Evolutionary conservation across 2,329 filamentous ascomycete genomes (phyloP).

Genomic region (Trichoderma sp.): DNA sequence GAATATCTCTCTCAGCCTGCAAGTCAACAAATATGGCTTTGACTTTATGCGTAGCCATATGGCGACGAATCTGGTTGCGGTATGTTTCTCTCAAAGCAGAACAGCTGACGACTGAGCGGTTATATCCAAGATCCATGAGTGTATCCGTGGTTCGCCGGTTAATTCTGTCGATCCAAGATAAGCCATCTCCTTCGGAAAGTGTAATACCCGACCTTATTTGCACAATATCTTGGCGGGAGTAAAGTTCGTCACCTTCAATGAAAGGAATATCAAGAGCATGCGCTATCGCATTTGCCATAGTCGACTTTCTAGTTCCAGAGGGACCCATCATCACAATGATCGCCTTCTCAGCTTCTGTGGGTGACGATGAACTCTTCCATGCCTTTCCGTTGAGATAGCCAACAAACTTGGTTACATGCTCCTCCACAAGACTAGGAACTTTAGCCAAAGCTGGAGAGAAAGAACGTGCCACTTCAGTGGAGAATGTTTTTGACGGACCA

Average conservation of each 20-base stretch:
- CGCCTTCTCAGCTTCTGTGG: not conserved
- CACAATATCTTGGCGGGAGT: not conserved
- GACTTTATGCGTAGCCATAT: not conserved
- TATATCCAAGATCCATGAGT: not conserved
- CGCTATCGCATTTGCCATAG: not conserved
- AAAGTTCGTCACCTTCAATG: slow-evolving; percentile 3
- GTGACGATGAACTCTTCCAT: not conserved
- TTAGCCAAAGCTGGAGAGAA: slow-evolving; percentile 7
- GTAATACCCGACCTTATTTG: not conserved
- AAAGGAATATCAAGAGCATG: not conserved
- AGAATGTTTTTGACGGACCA: not conserved
- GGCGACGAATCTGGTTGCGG: slow-evolving; percentile 9
- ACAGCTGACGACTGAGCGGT: not conserved
- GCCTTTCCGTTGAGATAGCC: not conserved
- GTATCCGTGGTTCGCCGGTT: not conserved
- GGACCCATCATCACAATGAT: not conserved
- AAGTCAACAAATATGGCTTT: not conserved
- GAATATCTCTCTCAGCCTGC: not conserved
- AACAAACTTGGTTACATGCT: not conserved
- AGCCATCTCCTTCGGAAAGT: not conserved
- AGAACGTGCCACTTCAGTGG: slow-evolving; percentile 1
- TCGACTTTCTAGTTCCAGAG: not conserved
- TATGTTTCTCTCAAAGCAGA: not conserved
- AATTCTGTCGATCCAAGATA: slow-evolving; percentile 4
- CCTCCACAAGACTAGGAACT: not conserved